Evolutionary conservation across 2,329 filamentous ascomycete genomes (phyloP), one percentile per base, ranked within the genome.

Genomic region (Calonectria fujianensis): DNA sequence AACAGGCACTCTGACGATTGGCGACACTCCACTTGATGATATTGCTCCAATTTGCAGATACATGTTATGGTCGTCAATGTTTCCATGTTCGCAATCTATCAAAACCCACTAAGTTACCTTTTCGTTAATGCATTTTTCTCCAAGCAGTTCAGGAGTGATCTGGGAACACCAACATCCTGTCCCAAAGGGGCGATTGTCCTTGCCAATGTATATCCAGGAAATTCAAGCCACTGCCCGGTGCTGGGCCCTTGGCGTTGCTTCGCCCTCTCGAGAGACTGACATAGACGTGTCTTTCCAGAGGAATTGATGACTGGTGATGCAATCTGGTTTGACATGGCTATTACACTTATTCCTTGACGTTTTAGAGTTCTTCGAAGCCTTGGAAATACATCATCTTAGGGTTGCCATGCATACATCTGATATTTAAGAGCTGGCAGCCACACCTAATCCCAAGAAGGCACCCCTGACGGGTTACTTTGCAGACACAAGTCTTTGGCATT

Each of bases 101-200:
- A 92, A 86, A 5, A 93, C 88, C 86, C 91, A 92, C 69, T 76
- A 64, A 29, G 18, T 41, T 8, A 2, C 13, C 24, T 14, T 29
- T 18, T 29, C 4, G 57, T 61, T 27, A 61, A 20, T 27, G 14
- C 14, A 37, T 18, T 1, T 9, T 29, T 39, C 18, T 14, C 16
- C 45, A 11, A 13, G 29, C 10, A 35, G 29, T 41, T 6, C 1
- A 29, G 14, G 29, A 16, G 3, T 16, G 10, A 27, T 14, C 9
- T 29, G n/a, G 57, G n/a, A 39, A 24, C 9, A 61, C 64, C 5
- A 61, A 83, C 82, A 69, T 84, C 82, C 70, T 79, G 79, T 8
- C 82, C 82, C 10, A 84, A 72, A 0, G 79, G 63, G 4, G 81
- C 82, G 31, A 83, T 72, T 2, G 82, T 83, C 48, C 74, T 79